Base-by-base conservation (phyloP, 805 yeast species). In the Suhomyces canberraensis region DNA sequence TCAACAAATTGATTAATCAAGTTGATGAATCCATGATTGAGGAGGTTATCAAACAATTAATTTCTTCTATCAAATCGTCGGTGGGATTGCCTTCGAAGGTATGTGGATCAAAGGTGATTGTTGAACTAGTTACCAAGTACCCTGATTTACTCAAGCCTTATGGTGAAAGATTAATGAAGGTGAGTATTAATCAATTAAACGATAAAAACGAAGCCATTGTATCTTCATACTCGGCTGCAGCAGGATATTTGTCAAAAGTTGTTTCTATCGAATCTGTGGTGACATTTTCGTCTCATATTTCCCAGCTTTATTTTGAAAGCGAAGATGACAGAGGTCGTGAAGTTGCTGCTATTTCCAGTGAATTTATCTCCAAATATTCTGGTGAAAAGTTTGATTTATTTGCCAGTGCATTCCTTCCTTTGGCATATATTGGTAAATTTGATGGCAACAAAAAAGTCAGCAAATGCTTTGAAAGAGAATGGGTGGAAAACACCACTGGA, bases 81-180 rank as follows among this genome's bases (percentile, higher is more conserved):
- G 85, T 90, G 15, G 98, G 98, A 0, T 66, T 93, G 11, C 97
- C 98, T 0, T 87, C 97, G 0, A 88, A 91, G 51, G 88, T 85
- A 0, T 87, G 90, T 16, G 89, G 91, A 0, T 77, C 95, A 4
- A 74, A 79, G 43, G 81, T 89, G 0, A 56, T 90, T 8, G 86
- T 82, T 6, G 71, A 77, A 14, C 56, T 88, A 31, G 75, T 84
- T 0, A 64, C 78, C 8, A 74, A 81, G 42, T 80, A 83, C 47
- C 56, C 62, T 14, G 62, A 63, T 25, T 44, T 73, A 13, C 48
- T 61, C 2, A 61, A 66, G 39, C 66, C 78, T 0, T 75, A 75
- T 50, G 83, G 86, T 9, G 87, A 81, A 38, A 60, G 65, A n/a
- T 58, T 91, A 6, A 60, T 91, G 38, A 72, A 72, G 30, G 66